These are phyloP conservation scores for Fusarium proliferatum DNA, from an alignment of 2,329 filamentous ascomycete species.

Conservation along the genomic window DNA sequence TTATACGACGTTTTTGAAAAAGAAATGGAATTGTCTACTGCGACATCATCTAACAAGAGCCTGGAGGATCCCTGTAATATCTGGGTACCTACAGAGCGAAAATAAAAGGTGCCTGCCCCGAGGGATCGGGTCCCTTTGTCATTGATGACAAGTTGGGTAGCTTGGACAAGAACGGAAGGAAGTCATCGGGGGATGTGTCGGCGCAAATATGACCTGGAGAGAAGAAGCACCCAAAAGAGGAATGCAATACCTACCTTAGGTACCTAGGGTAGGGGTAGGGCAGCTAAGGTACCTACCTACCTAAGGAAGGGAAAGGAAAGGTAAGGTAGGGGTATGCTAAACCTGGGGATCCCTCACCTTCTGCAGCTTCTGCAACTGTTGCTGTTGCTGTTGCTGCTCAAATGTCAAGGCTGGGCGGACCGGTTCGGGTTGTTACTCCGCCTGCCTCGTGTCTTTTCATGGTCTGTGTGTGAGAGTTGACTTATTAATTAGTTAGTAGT, in stretches of 20 bases:
- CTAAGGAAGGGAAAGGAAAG: not conserved
- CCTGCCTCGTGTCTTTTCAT: conserved; percentile 32
- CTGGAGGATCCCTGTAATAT: not conserved
- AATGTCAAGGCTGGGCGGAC: conserved; percentile 30
- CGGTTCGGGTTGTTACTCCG: conserved; percentile 38
- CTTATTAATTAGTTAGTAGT: not conserved
- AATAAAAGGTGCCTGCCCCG: conserved; percentile 7
- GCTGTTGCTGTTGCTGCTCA: not conserved
- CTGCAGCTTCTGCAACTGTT: not conserved
- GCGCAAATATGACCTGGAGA: conserved; percentile 10
- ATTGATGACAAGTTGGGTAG: conserved; percentile 2
- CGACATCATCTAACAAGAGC: not conserved
- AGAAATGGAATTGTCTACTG: not conserved
- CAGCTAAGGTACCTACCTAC: not conserved
- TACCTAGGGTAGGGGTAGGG: not conserved
- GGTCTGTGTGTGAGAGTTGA: conserved; percentile 21
- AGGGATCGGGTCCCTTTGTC: conserved; percentile 26
- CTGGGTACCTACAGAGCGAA: not conserved
- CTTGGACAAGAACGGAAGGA: conserved; percentile 6
- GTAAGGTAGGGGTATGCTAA: conserved; percentile 10
- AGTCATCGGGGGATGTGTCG: conserved; percentile 6
- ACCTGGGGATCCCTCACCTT: conserved; percentile 31
- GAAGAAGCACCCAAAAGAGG: conserved; percentile 10
- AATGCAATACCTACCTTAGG: not conserved
- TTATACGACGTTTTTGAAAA: not conserved